Conservation (phyloP, 1,284 basidiomycete species). For the Ustilago bromivora region DNA sequence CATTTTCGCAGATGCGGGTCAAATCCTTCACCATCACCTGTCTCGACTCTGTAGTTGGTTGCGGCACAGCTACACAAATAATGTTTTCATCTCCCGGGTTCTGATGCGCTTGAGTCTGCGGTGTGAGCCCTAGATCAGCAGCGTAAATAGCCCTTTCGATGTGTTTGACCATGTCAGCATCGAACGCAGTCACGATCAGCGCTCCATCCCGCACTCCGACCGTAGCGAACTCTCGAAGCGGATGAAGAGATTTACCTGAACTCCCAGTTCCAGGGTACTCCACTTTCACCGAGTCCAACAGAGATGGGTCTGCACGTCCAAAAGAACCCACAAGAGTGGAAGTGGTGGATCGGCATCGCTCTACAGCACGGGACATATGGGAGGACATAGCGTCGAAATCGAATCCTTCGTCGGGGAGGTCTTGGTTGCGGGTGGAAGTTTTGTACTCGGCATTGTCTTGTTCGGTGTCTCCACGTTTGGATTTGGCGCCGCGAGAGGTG, state of each 20-base stretch:
- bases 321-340: constrained; percentile 52
- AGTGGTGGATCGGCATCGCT: constrained; percentile 48
- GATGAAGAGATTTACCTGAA: constrained; percentile 37
- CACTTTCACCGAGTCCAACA: constrained; percentile 61
- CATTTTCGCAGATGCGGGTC: constrained; percentile 65
- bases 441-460: constrained; percentile 29
- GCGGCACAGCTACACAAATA: constrained; percentile 62
- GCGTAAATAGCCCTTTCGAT: constrained; percentile 67
- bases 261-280: constrained; percentile 22
- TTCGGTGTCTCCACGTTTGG: constrained; percentile 45
- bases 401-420: constrained; percentile 58
- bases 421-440: constrained; percentile 49
- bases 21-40: constrained; percentile 60
- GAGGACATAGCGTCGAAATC: constrained; percentile 41
- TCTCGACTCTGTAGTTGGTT: constrained; percentile 65
- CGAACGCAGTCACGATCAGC: constrained; percentile 64
- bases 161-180: constrained; percentile 61
- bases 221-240: constrained; percentile 64
- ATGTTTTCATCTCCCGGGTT: constrained; percentile 59
- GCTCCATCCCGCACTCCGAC: constrained; percentile 64
- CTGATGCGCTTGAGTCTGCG: constrained; percentile 45
- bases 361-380: constrained; percentile 57
- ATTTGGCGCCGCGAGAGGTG: constrained; percentile 31
- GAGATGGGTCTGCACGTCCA: constrained; percentile 57
- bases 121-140: constrained; percentile 58